Evolutionary conservation across 2,329 filamentous ascomycete genomes (phyloP).

Genomic region (Myriangium duriaei): DNA sequence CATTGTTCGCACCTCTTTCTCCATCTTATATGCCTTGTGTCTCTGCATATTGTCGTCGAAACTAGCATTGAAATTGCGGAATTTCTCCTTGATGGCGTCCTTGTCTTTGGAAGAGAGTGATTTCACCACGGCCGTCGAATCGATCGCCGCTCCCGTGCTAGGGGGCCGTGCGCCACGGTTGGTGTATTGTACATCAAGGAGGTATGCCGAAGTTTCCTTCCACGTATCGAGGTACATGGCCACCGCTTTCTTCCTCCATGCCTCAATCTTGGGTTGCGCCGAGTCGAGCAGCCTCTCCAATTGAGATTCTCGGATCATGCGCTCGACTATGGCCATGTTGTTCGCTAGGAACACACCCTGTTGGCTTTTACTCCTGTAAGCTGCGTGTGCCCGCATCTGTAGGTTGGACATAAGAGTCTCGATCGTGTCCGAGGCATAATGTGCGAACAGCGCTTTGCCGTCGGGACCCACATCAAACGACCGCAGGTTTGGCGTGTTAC

Average conservation of each 20-base stretch:
- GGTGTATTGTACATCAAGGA: constrained; percentile 88
- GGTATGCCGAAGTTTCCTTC: constrained; percentile 71
- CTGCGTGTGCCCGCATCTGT: constrained; percentile 56
- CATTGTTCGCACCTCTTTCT: constrained; percentile 71
- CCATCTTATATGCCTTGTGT: constrained; percentile 79
- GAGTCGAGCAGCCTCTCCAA: constrained; percentile 52
- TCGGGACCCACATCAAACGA: constrained; percentile 84
- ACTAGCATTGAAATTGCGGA: constrained; percentile 73
- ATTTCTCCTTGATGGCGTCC: constrained; percentile 93
- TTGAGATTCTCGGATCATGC: constrained; percentile 71
- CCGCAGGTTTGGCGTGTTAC: constrained; percentile 46
- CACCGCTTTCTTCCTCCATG: constrained; percentile 78
- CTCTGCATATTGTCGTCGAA: constrained; percentile 81
- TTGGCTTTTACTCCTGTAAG: constrained; percentile 66
- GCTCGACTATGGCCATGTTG: constrained; percentile 69
- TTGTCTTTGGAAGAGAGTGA: constrained; percentile 78
- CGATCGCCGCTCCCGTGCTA: constrained; percentile 51
- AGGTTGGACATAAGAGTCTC: constrained; percentile 65
- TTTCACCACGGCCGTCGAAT: constrained; percentile 76
- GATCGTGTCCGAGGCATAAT: constrained; percentile 83
- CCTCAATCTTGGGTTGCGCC: constrained; percentile 54
- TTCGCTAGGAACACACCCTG: constrained; percentile 88
- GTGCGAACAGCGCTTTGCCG: constrained; percentile 72
- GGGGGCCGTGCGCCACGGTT: constrained; percentile 59
- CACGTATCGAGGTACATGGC: constrained; percentile 74